Evolutionary conservation across 495 filamentous ascomycete genomes (phyloP).

Genomic region (Schizothecium vesticola): DNA sequence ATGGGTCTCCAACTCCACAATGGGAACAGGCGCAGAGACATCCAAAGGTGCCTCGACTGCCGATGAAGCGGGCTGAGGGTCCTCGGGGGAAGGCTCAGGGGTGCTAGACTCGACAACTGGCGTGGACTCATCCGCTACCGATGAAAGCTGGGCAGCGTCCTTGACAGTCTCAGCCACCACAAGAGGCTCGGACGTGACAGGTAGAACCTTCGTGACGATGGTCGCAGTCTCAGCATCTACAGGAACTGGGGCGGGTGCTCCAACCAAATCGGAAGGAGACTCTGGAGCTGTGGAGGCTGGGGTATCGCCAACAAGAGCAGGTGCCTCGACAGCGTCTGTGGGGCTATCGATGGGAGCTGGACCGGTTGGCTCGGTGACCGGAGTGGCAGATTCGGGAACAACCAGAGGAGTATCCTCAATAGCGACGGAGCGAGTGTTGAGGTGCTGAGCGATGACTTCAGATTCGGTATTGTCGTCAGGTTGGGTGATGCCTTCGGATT

Average conservation of each 20-base stretch:
- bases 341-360: background rate
- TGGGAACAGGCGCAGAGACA: background rate
- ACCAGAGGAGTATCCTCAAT: background rate
- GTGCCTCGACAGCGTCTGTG: background rate
- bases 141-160: background rate
- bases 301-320: background rate
- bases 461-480: background rate
- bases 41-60: background rate
- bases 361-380: background rate
- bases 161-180: background rate
- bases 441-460: background rate
- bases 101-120: background rate
- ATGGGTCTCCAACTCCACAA: background rate
- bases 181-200: background rate
- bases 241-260: background rate
- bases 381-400: background rate
- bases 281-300: background rate
- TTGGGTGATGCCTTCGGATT: too few species aligned
- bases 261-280: background rate
- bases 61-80: background rate
- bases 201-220: background rate
- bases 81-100: background rate
- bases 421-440: background rate
- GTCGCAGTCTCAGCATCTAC: background rate
- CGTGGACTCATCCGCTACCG: background rate